phyloP scores from a whole-genome alignment of 768 basidiomycete species.

The Dentipellis sp. region DNA sequence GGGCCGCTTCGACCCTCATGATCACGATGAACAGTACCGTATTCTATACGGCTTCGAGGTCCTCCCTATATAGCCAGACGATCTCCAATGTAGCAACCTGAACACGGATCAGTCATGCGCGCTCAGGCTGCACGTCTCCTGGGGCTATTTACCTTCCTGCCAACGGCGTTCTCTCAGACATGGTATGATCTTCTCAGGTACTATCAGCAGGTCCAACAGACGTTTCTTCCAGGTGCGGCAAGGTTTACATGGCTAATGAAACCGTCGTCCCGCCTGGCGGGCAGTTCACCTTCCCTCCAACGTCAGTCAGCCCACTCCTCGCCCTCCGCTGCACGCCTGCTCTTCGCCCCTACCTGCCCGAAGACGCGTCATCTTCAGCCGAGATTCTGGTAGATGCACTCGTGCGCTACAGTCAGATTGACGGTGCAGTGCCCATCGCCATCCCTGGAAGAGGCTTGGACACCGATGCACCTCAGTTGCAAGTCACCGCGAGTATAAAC shows the following conservation, averaged over 20 bases:
- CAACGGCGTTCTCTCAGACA: not conserved
- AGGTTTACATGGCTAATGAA: slow-evolving; percentile 34
- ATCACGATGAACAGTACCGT: no score
- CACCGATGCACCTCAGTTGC: slow-evolving; percentile 6
- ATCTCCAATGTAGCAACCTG: no score
- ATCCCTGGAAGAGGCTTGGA: slow-evolving; percentile 7
- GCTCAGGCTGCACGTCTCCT: no score
- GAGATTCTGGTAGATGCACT: slow-evolving; percentile 30
- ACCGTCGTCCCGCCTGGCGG: slow-evolving; percentile 37
- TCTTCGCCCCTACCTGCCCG: slow-evolving; percentile 37
- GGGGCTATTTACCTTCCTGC: not conserved
- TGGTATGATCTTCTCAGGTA: not conserved
- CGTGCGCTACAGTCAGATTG: slow-evolving; percentile 26
- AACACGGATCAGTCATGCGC: no score
- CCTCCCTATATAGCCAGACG: no score
- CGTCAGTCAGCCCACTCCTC: slow-evolving; percentile 28
- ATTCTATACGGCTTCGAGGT: no score
- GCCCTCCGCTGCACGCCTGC: slow-evolving; percentile 38
- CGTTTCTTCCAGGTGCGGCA: slow-evolving; percentile 31
- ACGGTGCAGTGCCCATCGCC: slow-evolving; percentile 25
- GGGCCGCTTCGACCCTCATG: no score
- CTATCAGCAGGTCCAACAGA: no score
- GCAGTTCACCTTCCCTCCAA: slow-evolving; percentile 29
- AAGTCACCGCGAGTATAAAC: slow-evolving; percentile 25
- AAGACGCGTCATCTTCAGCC: slow-evolving; percentile 21